Evolutionary conservation across 306 rosid species (phyloP).

Genomic region (Trifolium repens): DNA sequence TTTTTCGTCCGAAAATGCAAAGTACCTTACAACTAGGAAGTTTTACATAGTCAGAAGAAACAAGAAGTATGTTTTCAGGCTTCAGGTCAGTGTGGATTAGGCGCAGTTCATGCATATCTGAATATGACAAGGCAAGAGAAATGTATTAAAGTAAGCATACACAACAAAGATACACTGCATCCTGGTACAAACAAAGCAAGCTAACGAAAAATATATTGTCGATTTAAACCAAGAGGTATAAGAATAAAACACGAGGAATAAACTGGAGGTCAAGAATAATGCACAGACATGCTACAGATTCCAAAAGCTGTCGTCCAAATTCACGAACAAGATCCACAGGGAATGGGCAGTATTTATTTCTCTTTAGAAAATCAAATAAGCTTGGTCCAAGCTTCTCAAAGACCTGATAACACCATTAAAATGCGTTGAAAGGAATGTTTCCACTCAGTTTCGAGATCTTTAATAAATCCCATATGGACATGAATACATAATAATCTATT

Average conservation of each 20-base stretch:
- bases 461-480: constrained; percentile 57
- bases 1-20: constrained; percentile 44
- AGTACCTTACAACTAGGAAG: constrained; percentile 90
- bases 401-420: constrained; percentile 94
- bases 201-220: constrained; percentile 50
- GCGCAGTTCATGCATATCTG: constrained; percentile 90
- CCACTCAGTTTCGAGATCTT: constrained; percentile 66
- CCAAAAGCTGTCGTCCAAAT: constrained; percentile 99
- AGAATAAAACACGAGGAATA: constrained; percentile 51
- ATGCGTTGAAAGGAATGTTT: constrained; percentile 74
- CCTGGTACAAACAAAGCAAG: constrained; percentile 53
- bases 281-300: constrained; percentile 98
- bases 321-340: constrained; percentile 99
- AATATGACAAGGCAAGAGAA: constrained; percentile 55
- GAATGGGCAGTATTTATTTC: constrained; percentile 97
- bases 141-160: constrained; percentile 43
- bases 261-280: constrained; percentile 69
- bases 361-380: constrained; percentile 98
- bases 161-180: constrained; percentile 44
- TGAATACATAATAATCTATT: constrained; percentile 39
- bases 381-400: constrained; percentile 99
- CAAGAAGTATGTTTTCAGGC: constrained; percentile 99
- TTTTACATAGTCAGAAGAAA: constrained; percentile 86
- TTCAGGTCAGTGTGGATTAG: constrained; percentile 96
- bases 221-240: constrained; percentile 44